Base-by-base conservation (phyloP, 1,284 basidiomycete species). In the Cryptococcus floricola region DNA sequence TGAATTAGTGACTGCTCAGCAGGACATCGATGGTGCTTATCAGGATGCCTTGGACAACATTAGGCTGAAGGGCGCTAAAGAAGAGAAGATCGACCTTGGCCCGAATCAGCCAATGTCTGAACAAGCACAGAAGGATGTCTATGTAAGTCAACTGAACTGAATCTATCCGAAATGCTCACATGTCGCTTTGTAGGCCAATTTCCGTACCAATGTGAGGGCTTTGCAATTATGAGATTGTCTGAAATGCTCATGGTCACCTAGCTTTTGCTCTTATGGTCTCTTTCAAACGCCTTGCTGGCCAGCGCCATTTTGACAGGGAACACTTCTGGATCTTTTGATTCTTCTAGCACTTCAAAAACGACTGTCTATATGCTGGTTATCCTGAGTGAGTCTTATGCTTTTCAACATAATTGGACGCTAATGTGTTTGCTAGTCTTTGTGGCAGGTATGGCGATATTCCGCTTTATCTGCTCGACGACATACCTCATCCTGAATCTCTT, bases 21-120 rank as follows among this genome's bases (percentile, higher is more conserved):
- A 88, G 3, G 92, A 95, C 71, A 86, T 91, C 56, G 91, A 97
- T 69, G 84, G 82, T 43, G 85, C 90, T 23, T 98, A 98, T 71
- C 88, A 93, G 71, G 89, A 94, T 64, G 87, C 93, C 0, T 80
- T 97, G 41, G 82, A 85, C 57, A 91, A 92, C 69, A 80, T 98
- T 43, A 61, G 74, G 5, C 58, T 75, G 48, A 75, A 76, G 54
- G 62, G 72, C 19, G 66, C 68, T 6, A 56, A 67, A 34, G 66
- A 70, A 28, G 68, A 71, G 44, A 58, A 52, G 5, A 63, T 62
- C 2, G 69, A 70, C 42, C 23, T 38, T 28, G 39, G 18, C 58
- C 63, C 62, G 82, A 39, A 42, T 42, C n/a, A 42, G 41, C 19
- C 41, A 83, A 89, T 76, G 82, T 60, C 62, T 64, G 89, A 91